phyloP scores from a whole-genome alignment of 1,284 basidiomycete genomes.

The Cryptococcus amylolentus region DNA sequence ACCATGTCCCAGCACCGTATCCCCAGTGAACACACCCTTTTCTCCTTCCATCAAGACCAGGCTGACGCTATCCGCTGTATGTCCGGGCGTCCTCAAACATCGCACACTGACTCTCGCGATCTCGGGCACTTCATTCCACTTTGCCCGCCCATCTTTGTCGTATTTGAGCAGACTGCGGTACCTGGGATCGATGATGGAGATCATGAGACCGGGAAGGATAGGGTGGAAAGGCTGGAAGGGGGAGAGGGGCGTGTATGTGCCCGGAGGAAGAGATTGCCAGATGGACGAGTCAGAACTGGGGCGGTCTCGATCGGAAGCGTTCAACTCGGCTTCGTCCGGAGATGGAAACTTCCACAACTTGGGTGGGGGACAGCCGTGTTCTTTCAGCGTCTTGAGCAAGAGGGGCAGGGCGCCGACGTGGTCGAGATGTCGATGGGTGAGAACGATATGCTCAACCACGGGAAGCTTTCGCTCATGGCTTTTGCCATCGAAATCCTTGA shows the following conservation, averaged over 20 bases:
- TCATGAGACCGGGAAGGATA: conserved; percentile 40
- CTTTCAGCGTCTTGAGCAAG: conserved; percentile 65
- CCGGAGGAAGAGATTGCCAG: conserved; percentile 24
- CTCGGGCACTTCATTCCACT: conserved; percentile 40
- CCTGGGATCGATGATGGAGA: conserved; percentile 38
- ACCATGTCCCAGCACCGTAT: conserved; percentile 86
- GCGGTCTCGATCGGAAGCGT: conserved; percentile 24
- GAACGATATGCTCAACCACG: conserved; percentile 71
- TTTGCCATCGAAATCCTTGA: neutral
- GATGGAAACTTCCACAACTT: conserved; percentile 51
- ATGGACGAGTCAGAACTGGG: conserved; percentile 32
- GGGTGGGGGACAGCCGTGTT: conserved; percentile 44
- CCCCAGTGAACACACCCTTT: conserved; percentile 75
- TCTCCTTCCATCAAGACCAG: conserved; percentile 60
- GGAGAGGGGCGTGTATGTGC: conserved; percentile 29
- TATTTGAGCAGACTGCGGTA: conserved; percentile 34
- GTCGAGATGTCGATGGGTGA: conserved; percentile 88
- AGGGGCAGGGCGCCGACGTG: conserved; percentile 73
- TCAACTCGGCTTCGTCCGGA: conserved; percentile 37
- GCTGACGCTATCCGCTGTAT: conserved; percentile 81
- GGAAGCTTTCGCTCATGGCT: conserved; percentile 24
- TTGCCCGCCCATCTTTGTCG: conserved; percentile 34
- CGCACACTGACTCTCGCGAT: conserved; percentile 51
- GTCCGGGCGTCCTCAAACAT: conserved; percentile 83
- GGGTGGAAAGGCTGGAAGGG: conserved; percentile 41